Base-by-base conservation (phyloP, 805 yeast genomes). In the Kazachstania africana region DNA sequence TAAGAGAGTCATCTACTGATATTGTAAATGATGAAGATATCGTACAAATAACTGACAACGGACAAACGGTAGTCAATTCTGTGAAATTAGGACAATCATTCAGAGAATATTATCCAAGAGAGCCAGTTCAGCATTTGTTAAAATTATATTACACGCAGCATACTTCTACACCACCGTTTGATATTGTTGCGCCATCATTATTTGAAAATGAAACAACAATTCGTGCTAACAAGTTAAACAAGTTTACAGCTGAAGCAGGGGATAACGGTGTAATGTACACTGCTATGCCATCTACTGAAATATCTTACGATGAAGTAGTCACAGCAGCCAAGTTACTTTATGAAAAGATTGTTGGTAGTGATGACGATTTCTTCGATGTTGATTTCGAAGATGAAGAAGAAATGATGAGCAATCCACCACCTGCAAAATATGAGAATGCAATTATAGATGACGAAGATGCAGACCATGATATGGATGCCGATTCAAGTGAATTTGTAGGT, bases 371-470 rank as follows among this genome's bases (percentile, higher is more conserved):
- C 60, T 88, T 88, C 51, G 95, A 84, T 54, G 82, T 88, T 26
- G 97, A 88, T 57, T 88, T 88, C 50, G 96, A 88, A 57, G 97
- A 88, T 53, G 95, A 85, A 14, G 94, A 81, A 27, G 87, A 75
- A n/a, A 16, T 17, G 16, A 29, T 27, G 14, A n/a, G n/a, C n/a
- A 26, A 12, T n/a, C 29, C 17, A 12, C 19, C 16, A 27, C 17
- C 31, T 13, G 19, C 13, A 16, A 27, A 37, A 22, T 45, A 42
- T 28, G 53, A 49, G 34, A 47, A 48, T 32, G 54, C 57, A 0
- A 46, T 49, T 28, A n/a, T n/a, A n/a, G 48, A 28, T 13, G 42
- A 38, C 24, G 56, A 51, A 27, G 56, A 52, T 32, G 54, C 48
- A 8, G 54, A 49, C 12, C 46, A 43, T 6, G 53, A 44, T 15